Evolutionary conservation across 2,329 filamentous ascomycete genomes (phyloP), one percentile per base, ranked within the genome.

Genomic region (Fusarium goolgardi): DNA sequence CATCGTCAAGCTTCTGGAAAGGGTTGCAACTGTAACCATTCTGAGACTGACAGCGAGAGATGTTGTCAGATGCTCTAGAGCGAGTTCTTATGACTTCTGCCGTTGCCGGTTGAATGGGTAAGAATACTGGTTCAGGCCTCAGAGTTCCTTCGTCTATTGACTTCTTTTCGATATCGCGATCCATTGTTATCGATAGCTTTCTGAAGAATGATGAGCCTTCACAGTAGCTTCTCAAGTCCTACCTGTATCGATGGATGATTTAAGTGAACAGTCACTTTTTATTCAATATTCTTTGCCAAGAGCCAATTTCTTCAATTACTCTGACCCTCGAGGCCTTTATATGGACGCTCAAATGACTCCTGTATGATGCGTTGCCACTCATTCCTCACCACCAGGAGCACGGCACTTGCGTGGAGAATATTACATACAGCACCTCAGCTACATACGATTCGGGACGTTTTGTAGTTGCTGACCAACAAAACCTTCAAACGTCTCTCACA

Each of bases 21-120:
- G 54, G 61, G 61, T 79, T 78, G 35, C 78, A 78, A 47, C 82
- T 78, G 63, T 82, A 83, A 27, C 82, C 81, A 62, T 84, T 83
- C 44, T 83, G 79, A 18, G 82, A 83, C 25, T 78, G 75, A 29
- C 72, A 73, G 29, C 70, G 76, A 74, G 37, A 60, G 15, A 75
- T 29, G 18, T 40, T 62, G 6, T 34, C 55, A 10, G 63, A 62
- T 31, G 61, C 47, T 20, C 62, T 53, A 12, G 70, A 62, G 11
- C n/a, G 41, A 23, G 63, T 49, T 18, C 39, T 37, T 2, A 60
- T 65, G 21, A 25, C 43, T 27, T 64, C 56, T 21, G 54, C 18
- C 20, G 50, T 50, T 29, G 7, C 21, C 25, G 55, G 50, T 32
- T 60, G 65, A 21, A 72, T 65, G 12, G 65, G 67, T 5, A 55